These are phyloP conservation scores for Quercus phellos DNA, from an alignment of 331 rosid species.

Conservation along the genomic window DNA sequence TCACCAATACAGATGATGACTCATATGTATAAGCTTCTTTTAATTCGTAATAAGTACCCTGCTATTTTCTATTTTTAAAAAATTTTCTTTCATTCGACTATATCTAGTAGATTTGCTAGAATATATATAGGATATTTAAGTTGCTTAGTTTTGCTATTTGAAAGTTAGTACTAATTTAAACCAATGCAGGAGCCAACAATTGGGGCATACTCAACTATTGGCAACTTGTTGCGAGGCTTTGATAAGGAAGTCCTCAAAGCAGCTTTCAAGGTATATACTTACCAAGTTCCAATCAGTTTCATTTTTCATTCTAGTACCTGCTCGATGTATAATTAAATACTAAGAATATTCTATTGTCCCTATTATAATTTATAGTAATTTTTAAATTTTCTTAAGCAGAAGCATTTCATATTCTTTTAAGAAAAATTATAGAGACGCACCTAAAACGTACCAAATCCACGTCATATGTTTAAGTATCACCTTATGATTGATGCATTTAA, in stretches of 20 bases:
- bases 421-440: no score
- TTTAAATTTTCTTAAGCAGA: no score
- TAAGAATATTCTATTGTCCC: no score
- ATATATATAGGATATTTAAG: background rate
- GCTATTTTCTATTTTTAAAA: background rate
- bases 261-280: constrained; percentile 55
- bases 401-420: no score
- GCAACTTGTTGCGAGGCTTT: constrained; percentile 56
- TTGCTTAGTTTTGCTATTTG: constrained; percentile 9
- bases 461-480: no score
- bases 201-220: constrained; percentile 77
- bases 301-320: background rate
- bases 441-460: no score
- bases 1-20: constrained; percentile 43
- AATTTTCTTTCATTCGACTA: background rate
- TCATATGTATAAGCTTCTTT: constrained; percentile 34
- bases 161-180: constrained; percentile 1
- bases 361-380: no score
- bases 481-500: no score
- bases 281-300: background rate
- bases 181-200: constrained; percentile 50
- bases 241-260: constrained; percentile 53
- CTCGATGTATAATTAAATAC: background rate
- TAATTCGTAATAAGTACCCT: background rate
- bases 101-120: no score